Conservation (phyloP, 768 basidiomycete genomes). For the Mycena albidolilacea region DNA sequence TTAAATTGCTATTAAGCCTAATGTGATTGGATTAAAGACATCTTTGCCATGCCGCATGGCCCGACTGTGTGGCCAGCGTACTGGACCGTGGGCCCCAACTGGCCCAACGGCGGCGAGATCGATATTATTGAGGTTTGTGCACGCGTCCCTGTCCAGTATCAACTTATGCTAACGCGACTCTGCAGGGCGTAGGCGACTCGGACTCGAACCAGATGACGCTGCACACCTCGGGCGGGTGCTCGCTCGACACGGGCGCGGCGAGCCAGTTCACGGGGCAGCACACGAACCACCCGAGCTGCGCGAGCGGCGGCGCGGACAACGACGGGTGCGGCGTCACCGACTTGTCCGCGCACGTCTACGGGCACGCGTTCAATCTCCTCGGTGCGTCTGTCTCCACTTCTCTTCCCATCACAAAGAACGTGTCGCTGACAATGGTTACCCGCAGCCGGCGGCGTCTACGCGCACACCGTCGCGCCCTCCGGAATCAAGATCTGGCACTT, state of each 20-base stretch:
- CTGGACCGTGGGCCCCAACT: slow-evolving; percentile 64
- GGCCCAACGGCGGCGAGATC: slow-evolving; percentile 62
- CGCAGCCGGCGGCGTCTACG: slow-evolving; percentile 66
- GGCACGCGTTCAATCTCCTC: slow-evolving; percentile 60
- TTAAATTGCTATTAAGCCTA: slow-evolving; percentile 1
- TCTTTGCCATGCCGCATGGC: slow-evolving; percentile 79
- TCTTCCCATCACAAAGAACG: no score
- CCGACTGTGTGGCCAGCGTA: slow-evolving; percentile 68
- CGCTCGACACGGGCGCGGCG: slow-evolving; percentile 44
- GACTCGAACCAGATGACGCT: slow-evolving; percentile 72
- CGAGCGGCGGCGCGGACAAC: slow-evolving; percentile 56
- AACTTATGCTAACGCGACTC: slow-evolving; percentile 47
- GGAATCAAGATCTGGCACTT: slow-evolving; percentile 75
- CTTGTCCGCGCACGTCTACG: slow-evolving; percentile 55
- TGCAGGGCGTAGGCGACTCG: slow-evolving; percentile 77
- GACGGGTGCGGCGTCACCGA: slow-evolving; percentile 68
- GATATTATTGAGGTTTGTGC: not conserved
- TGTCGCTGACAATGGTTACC: not conserved
- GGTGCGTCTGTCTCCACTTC: not conserved
- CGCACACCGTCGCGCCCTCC: slow-evolving; percentile 65
- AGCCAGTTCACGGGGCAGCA: slow-evolving; percentile 43
- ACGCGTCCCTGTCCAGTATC: not conserved
- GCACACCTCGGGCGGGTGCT: slow-evolving; percentile 67
- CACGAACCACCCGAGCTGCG: slow-evolving; percentile 54
- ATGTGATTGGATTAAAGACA: slow-evolving; percentile 49